Base-by-base conservation (phyloP, 768 basidiomycete genomes). In the Pholiota conissans region DNA sequence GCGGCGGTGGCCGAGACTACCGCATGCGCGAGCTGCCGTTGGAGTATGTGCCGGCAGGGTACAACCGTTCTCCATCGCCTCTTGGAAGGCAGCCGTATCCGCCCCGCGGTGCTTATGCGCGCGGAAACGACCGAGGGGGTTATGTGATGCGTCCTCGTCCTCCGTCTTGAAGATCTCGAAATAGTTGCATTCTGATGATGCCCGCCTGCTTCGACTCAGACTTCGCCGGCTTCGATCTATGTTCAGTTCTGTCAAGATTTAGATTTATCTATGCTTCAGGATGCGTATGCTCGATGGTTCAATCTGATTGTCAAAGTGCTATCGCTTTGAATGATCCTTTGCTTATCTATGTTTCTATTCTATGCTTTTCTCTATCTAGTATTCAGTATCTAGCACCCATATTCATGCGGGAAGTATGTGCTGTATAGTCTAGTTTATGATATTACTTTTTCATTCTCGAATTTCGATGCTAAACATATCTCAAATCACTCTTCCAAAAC, bases 81-180 rank as follows among this genome's bases (percentile, higher is more conserved):
- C 42, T 22, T 13, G 11, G 2, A 24, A 5, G 9, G 1, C 56
- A n/a, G 79, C 65, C 2, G 66, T 63, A 2, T 73, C 61, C 0
- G 30, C 30, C 30, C 30, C 30, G 30, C 7, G 30, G 30, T 24
- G n/a, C 20, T 8, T 45, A 45, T 45, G 18, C 20, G 11, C 42
- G 42, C 42, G 22, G 42, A 10, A 24, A 18, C 37, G 27, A 53
- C 20, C 11, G 52, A 24, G 20, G 52, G n/a, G 27, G 20, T 22
- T 45, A 45, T 24, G 42, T 6, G 30, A 32, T 32, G 30, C 30
- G 42, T 13, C n/a, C n/a, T 5, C 37, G 37, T 39, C 16, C 37
- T 1, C 37, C 37, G n/a, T 18, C 16, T n/a, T 39, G 37, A 39
- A 39, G 37, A 39, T 39, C n/a, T 24, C 42, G 42, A 18, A 45